Evolutionary conservation across 208 protist genomes (phyloP).

Genomic region (Lotmaria passim): DNA sequence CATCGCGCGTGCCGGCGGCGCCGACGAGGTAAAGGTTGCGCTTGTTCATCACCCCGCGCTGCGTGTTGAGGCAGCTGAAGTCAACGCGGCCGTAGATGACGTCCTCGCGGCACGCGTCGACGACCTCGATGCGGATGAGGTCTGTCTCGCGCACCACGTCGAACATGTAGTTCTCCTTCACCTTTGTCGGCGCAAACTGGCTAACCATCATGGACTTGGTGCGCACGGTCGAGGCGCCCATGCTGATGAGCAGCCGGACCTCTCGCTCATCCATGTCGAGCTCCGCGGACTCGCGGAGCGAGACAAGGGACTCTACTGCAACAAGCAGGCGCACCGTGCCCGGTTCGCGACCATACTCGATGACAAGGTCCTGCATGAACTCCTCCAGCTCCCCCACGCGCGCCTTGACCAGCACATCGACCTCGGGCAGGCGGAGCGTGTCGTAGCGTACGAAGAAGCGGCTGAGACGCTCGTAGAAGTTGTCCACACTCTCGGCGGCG

Average conservation of each 20-base stretch:
- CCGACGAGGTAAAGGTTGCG: slow-evolving; percentile 72
- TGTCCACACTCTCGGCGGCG: slow-evolving; percentile 46
- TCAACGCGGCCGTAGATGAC: slow-evolving; percentile 80
- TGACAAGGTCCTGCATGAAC: slow-evolving; percentile 76
- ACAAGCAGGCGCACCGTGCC: slow-evolving; percentile 63
- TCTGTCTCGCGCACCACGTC: slow-evolving; percentile 86
- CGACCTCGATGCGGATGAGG: slow-evolving; percentile 78
- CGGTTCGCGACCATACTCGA: slow-evolving; percentile 78
- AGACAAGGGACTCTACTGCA: slow-evolving; percentile 48
- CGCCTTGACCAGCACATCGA: slow-evolving; percentile 60
- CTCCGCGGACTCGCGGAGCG: slow-evolving; percentile 44
- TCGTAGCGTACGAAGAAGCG: slow-evolving; percentile 85
- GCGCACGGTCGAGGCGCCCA: slow-evolving; percentile 56
- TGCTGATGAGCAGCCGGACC: slow-evolving; percentile 67
- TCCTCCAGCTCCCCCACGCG: slow-evolving; percentile 54
- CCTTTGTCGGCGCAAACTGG: slow-evolving; percentile 49
- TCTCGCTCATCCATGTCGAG: slow-evolving; percentile 53
- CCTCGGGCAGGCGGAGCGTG: slow-evolving; percentile 47
- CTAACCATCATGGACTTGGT: slow-evolving; percentile 50
- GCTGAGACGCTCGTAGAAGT: slow-evolving; percentile 73
- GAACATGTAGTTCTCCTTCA: slow-evolving; percentile 72
- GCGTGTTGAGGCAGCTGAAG: slow-evolving; percentile 80
- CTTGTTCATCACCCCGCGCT: slow-evolving; percentile 61
- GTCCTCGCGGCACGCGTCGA: slow-evolving; percentile 41
- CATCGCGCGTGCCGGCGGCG: slow-evolving; percentile 59